Conservation (phyloP, 768 basidiomycete genomes). For the Fomitopsis serialis region DNA sequence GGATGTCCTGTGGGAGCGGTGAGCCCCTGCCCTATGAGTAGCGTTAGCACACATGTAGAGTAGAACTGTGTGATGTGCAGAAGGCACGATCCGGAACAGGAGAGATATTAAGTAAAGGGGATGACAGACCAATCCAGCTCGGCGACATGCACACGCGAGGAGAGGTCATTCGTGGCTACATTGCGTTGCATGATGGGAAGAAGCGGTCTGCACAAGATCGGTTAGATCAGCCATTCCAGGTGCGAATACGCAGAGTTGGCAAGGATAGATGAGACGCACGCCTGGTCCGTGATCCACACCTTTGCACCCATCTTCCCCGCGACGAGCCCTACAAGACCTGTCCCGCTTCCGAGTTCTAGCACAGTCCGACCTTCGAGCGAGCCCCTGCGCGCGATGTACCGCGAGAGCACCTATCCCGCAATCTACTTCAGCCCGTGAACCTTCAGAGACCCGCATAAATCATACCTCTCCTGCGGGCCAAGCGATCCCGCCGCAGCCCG, state of each 20-base stretch:
- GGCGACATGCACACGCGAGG: slow-evolving; percentile 44
- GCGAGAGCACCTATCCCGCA: slow-evolving; percentile 77
- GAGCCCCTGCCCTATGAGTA: slow-evolving; percentile 50
- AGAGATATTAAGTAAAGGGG: no score
- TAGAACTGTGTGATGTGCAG: no score
- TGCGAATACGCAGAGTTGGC: no score
- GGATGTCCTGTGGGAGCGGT: slow-evolving; percentile 40
- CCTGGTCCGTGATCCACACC: slow-evolving; percentile 89
- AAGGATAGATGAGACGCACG: slow-evolving; percentile 47
- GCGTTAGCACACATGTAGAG: background rate
- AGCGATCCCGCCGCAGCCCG: slow-evolving; percentile 87
- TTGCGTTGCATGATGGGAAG: slow-evolving; percentile 78
- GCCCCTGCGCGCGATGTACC: slow-evolving; percentile 61
- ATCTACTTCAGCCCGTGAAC: no score
- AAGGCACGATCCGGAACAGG: no score
- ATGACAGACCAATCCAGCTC: slow-evolving; percentile 78
- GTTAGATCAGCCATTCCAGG: no score
- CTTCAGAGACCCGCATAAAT: no score
- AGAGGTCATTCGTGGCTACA: slow-evolving; percentile 58
- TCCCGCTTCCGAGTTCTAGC: slow-evolving; percentile 87
- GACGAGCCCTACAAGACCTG: slow-evolving; percentile 87
- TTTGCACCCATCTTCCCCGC: slow-evolving; percentile 61
- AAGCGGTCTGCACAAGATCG: no score
- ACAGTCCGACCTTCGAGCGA: slow-evolving; percentile 53
- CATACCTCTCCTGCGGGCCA: slow-evolving; percentile 90